Evolutionary conservation across 495 filamentous ascomycete species (phyloP), one percentile per base, ranked within the genome.

Genomic region (Glarea lozoyensis): DNA sequence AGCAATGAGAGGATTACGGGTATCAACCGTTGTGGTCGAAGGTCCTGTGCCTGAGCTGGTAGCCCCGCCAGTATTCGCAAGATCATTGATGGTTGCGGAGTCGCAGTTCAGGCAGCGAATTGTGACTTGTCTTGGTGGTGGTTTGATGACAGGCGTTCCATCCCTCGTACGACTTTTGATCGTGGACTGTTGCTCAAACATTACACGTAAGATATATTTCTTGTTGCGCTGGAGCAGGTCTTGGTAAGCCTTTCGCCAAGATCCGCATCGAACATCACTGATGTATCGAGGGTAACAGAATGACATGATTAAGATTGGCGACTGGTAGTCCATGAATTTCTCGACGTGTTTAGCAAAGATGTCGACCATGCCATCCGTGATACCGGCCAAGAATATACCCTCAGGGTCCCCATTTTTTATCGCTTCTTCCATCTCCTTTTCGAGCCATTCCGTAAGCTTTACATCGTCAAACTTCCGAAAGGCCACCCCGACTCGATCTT

Each of bases 241-340:
- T 24, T 88, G 73, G 62, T 97, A 97, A 17, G 75, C 79, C 47
- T 79, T 80, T 32, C 87, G 84, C 84, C 90, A 94, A 25, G 79
- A 70, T 4, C 74, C 69, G 49, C 85, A 86, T 48, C 84, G 79
- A 22, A 79, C 58, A 55, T 92, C 83, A 55, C 80, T 75, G 59
- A 95, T 76, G 61, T 89, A 93, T 9, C 79, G 76, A 0, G 93
- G 90, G 17, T 79, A 75, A 40, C 84, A 83, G 52, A 86, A 78
- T 36, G 86, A 82, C 55, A 92, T 78, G 35, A 89, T 79, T 0
- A 97, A 70, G 1, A 88, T 81, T 2, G 93, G 83, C 0, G 92
- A 94, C 61, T 97, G 92, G 3, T 89, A 70, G 58, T 98, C 92
- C 48, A 78, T 73, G 61, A 82, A 94, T 37, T 88, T 90, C 45